Evolutionary conservation across 2,329 filamentous ascomycete species (phyloP), one percentile per base, ranked within the genome.

Genomic region (Xylaria sp.): DNA sequence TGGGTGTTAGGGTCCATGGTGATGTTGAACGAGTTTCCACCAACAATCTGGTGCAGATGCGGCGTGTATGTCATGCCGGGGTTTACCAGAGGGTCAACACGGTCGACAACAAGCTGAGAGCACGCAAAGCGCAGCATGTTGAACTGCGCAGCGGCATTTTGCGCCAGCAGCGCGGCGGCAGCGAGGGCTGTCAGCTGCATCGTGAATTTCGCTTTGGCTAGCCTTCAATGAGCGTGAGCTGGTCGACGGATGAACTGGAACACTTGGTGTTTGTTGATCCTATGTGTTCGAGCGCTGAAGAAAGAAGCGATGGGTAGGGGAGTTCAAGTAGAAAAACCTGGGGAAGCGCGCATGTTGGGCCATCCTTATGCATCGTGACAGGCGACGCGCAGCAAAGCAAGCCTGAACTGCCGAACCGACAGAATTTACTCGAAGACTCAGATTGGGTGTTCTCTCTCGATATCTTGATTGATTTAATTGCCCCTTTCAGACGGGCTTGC

Each of bases 121-220:
- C 83, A 84, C 28, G 82, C 82, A 72, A 84, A 84, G 41, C 83
- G 82, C 72, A 84, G 77, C 82, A 84, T 84, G 75, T 81, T 80
- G 65, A 78, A 78, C 69, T 78, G 77, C 23, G 75, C 76, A 51
- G 78, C 75, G 66, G 73, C 78, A 72, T 76, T 73, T 28, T 78
- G 74, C 72, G 77, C 73, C 37, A 79, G 73, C 48, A 80, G 75
- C 67, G 76, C 76, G 18, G 74, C 75, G 65, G 76, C 76, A 71
- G 76, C 75, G 71, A 79, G 66, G 60, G 75, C 70, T 68, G 76
- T 75, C 76, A 78, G 77, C 76, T 80, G 77, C 78, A 79, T 79
- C 72, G 73, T 77, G 73, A 70, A 54, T 52, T 13, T 61, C 54
- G 58, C 51, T 52, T 50, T 18, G 23, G 46, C 46, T 58, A 18